Evolutionary conservation across 495 filamentous ascomycete species (phyloP).

Genomic region (Chaetomium fimeti): DNA sequence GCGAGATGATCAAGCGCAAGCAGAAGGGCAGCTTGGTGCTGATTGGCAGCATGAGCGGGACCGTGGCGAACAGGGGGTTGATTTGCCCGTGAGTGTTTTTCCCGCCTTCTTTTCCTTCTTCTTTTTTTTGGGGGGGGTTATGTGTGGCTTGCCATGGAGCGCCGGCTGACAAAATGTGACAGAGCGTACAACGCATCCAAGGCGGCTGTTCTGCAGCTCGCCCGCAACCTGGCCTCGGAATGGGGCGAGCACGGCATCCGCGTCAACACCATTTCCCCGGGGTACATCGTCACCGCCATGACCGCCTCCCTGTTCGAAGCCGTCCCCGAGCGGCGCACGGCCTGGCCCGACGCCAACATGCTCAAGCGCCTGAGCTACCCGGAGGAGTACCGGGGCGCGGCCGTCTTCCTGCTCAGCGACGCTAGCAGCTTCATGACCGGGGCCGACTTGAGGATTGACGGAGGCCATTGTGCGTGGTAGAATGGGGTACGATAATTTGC

Average conservation of each 20-base stretch:
- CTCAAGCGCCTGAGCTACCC: conserved; percentile 74
- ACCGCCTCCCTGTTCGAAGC: conserved; percentile 73
- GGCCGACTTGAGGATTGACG: conserved; percentile 75
- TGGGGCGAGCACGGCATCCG: conserved; percentile 87
- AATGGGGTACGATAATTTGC: not conserved
- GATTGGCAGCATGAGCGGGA: conserved; percentile 78
- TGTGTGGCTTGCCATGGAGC: not conserved
- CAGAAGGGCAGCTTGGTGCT: conserved; percentile 65
- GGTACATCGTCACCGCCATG: conserved; percentile 94
- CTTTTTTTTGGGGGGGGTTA: not conserved
- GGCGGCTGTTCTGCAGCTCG: conserved; percentile 81
- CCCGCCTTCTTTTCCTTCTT: not conserved
- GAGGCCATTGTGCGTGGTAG: conserved; percentile 77
- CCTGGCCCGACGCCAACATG: conserved; percentile 91
- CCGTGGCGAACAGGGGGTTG: conserved; percentile 66
- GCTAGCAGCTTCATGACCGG: conserved; percentile 88
- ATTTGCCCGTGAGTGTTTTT: conserved; percentile 45
- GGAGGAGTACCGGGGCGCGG: conserved; percentile 76
- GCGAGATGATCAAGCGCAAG: conserved; percentile 65
- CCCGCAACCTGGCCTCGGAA: conserved; percentile 78
- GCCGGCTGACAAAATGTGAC: not conserved
- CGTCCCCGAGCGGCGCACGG: conserved; percentile 69
- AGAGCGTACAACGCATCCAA: conserved; percentile 92
- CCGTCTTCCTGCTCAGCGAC: conserved; percentile 82
- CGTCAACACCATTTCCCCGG: conserved; percentile 92